Conservation (phyloP, 352 stramenopile species). For the Phytophthora hybrid region DNA sequence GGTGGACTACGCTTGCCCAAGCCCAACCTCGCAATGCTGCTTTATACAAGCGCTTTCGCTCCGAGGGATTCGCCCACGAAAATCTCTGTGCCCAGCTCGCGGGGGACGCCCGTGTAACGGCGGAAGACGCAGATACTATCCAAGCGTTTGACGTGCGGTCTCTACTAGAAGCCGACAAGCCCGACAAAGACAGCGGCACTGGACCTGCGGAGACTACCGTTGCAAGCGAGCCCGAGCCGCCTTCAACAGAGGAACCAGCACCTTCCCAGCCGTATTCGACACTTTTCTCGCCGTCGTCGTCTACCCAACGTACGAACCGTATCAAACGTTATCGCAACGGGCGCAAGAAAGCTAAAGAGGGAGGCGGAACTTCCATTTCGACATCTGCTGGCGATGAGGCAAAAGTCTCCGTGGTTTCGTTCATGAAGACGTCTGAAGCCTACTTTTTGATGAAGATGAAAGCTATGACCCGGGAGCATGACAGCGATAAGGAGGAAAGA, state of each 20-base stretch:
- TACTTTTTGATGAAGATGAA: slow-evolving; percentile 16
- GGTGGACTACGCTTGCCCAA: background rate
- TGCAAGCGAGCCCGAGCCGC: no score
- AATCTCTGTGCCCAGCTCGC: background rate
- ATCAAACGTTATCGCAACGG: slow-evolving; percentile 7
- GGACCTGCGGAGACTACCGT: no score
- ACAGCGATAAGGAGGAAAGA: background rate
- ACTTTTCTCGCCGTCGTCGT: background rate
- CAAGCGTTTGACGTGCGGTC: background rate
- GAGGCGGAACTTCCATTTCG: background rate
- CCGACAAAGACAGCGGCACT: no score
- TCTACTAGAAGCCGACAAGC: background rate
- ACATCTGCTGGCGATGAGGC: background rate
- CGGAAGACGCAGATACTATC: slow-evolving; percentile 10
- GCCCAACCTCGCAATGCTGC: background rate
- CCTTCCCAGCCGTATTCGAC: background rate
- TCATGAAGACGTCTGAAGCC: slow-evolving; percentile 19
- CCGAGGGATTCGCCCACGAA: background rate
- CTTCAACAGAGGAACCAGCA: no score
- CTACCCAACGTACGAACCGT: background rate
- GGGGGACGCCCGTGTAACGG: slow-evolving; percentile 5
- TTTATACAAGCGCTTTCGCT: slow-evolving; percentile 13
- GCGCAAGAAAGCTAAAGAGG: slow-evolving; percentile 9
- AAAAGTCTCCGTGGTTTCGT: background rate
- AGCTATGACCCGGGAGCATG: background rate